Base-by-base conservation (phyloP, 1,139 yeast species). In the Saccharomyces hybrid region DNA sequence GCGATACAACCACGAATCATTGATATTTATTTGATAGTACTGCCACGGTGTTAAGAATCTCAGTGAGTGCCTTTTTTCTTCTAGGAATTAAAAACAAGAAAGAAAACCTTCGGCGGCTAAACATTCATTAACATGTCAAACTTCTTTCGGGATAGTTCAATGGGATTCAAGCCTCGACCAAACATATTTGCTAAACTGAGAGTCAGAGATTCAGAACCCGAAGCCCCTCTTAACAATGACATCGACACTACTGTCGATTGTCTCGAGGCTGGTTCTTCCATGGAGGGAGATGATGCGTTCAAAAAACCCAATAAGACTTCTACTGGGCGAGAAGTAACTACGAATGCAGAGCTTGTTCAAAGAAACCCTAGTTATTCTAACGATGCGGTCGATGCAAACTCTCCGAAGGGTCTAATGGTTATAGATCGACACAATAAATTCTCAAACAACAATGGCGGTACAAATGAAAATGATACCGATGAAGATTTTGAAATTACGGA, bases 51-150 rank as follows among this genome's bases (percentile, higher is more conserved):
- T 16, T 19, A 12, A 19, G 26, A 9, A 9, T 16, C 19, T 16
- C 24, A 19, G 48, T 12, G 16, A 26, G 48, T 24, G 28, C 8
- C 4, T 19, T 38, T 19, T 38, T 38, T 16, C 9, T 19, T 38
- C 6, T 19, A 7, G 14, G n/a, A 38, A 4, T 38, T 19, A 24
- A 6, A 16, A 19, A 19, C 42, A 38, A 38, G 21, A 38, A 38
- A 38, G 14, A 38, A 19, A 38, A 38, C 19, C 26, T 9, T 38
- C 48, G 48, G 48, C 48, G 48, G 29, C 74, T 67, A 34, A 74
- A 60, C 48, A 68, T 63, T 24, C 71, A 70, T 6, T 80, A 57
- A 0, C 24, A 68, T 69, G 72, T 63, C 71, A 1, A 67, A 64
- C 52, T 66, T 68, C 60, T 67, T 67, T 53, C 64, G 70, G 47